A percentile compares a stretch with the other conserved stretches of the same genome.
These are phyloP conservation scores for Prunus armeniaca DNA, from an alignment of 306 rosid species.

Conservation along the genomic window DNA sequence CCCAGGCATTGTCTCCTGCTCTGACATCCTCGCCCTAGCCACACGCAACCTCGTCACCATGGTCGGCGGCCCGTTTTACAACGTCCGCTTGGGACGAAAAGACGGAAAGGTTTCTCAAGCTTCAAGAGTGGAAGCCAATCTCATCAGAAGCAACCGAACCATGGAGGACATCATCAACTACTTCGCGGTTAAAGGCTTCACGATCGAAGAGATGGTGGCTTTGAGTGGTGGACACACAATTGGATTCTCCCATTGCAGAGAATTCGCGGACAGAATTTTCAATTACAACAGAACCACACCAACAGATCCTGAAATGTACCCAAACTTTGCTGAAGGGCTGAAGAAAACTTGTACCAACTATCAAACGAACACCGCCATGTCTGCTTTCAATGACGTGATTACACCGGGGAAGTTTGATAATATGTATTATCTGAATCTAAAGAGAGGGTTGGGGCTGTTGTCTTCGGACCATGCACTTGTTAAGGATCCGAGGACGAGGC, in stretches of 20 bases:
- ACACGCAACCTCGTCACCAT: neutral
- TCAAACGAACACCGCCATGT: neutral
- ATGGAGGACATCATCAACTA: neutral
- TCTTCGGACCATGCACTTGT: conserved; percentile 1
- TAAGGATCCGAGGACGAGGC: conserved; percentile 1
- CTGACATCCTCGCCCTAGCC: conserved; percentile 1
- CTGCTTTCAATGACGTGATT: conserved; percentile 3
- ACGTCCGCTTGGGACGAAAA: conserved; percentile 2
- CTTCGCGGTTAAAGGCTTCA: neutral
- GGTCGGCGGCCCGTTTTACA: neutral
- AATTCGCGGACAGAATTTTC: neutral
- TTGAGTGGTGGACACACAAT: conserved; percentile 3
- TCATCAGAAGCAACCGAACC: conserved; percentile 4
- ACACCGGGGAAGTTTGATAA: conserved; percentile 9
- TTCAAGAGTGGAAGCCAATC: conserved; percentile 9
- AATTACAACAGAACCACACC: neutral
- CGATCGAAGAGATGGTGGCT: conserved; percentile 5
- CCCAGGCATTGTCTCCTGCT: conserved; percentile 10
- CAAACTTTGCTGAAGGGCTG: neutral
- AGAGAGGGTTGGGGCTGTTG: conserved; percentile 1
- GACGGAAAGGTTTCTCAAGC: conserved; percentile 8
- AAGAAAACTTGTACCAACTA: neutral
- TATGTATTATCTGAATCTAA: neutral
- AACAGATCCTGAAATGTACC: conserved; percentile 4
- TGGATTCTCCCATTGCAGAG: conserved; percentile 16